Base-by-base conservation (phyloP, 768 basidiomycete species). In the Boletus rufocinnamomeus region DNA sequence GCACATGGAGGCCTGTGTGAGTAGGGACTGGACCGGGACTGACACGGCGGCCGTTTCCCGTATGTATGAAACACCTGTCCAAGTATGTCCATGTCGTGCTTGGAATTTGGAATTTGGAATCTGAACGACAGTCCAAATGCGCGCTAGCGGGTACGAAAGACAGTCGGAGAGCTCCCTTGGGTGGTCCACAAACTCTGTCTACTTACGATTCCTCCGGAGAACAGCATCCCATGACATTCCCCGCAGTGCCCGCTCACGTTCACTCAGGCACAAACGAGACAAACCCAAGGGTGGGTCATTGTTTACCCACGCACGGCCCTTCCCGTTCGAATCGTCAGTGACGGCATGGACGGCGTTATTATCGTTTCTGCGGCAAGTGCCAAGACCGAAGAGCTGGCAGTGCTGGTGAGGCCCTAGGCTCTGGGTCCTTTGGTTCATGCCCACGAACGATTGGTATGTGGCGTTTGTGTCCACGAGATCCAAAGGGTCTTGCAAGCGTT, bases 311-410 rank as follows among this genome's bases (percentile, higher is more conserved):
- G 62, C 17, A 30, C 51, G 48, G 53, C 50, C 49, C 48, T 49
- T 44, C 54, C 35, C n/a, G 38, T 58, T 35, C 40, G 44, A 43
- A 48, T 19, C 3, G 27, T 63, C 21, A 21, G 21, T 51, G 27
- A 65, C 63, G 63, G 63, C 52, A 64, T 54, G n/a, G 17, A 52
- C 41, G 38, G 47, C 23, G 47, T 11, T 58, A 38, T 50, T 34
- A 34, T 44, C n/a, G 43, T 40, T 50, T 53, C 58, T 57, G 59
- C 43, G 45, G 59, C 37, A n/a, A 27, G 11, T 52, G 62, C 62
- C 63, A 64, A 61, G 53, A 38, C 41, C 5, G 17, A 27, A 32
- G 44, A 19, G 53, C 11, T 45, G 63, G 58, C 63, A 23, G 62
- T 64, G 62, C 50, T n/a, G 13, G 13, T 0, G 37, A 44, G 50